Evolutionary conservation across 129 eudicot species (phyloP), one percentile per base, ranked within the genome.

Genomic region (Deinandra increscens): DNA sequence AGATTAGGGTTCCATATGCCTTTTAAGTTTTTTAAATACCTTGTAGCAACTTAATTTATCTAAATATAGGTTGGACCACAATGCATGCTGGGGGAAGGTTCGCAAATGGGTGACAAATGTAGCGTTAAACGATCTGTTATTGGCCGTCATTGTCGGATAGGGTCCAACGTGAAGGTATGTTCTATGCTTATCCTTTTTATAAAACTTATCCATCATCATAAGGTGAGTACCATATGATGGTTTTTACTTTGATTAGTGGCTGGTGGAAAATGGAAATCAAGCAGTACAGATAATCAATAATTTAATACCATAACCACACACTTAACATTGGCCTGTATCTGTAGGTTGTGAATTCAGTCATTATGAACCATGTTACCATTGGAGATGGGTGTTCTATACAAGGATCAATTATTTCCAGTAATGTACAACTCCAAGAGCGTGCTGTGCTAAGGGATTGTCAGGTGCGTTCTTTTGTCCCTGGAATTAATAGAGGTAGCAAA

Each of bases 31-130:
- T 11, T 70, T 23, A 13, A 0, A 55, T 20, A 5, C 1, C 12
- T 8, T 41, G 9, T 26, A 73, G 20, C 33, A 36, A 74, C 37
- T 48, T 14, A 55, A 13, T 66, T 8, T 20, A 15, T 20, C 34
- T 46, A 18, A 1, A 44, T 71, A 54, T 56, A 93, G 98, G 89
- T 93, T 76, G 98, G 98, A 45, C 98, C 96, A 55, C 96, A 93
- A 60, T 93, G 98, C 83, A 83, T 93, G 91, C 31, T 93, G 60
- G 96, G 96, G 29, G 98, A 93, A 88, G 98, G 98, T 69, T 84
- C 92, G 29, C 81, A 93, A 75, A 81, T 93, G 95, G 98, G 91
- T 48, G 98, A 93, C 79, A 93, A 93, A 80, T 86, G 98, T 75
- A 93, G 98, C 51, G 96, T 93, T 37, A 89, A 93, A 68, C 87